Percentiles rank a stretch among this genome's conserved stretches.
phyloP scores from a whole-genome alignment of 2,329 filamentous ascomycete species.

The Thelonectria rubi region DNA sequence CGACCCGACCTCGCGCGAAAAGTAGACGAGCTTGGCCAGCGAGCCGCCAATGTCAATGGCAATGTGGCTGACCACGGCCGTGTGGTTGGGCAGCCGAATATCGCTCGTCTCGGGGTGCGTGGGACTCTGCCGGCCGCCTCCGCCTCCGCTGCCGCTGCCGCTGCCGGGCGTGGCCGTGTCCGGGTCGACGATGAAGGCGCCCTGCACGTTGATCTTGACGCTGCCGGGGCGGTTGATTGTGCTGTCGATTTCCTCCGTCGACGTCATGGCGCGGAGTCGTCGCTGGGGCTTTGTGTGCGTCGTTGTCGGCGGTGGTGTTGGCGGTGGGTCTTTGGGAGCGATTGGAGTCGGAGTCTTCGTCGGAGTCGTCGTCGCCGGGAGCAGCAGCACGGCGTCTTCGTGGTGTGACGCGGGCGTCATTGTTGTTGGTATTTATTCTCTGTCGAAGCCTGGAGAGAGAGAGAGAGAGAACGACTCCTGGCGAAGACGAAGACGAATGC shows the following conservation, averaged over 20 bases:
- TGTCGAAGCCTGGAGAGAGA: conserved; percentile 2
- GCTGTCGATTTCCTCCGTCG: conserved; percentile 66
- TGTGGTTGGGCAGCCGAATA: conserved; percentile 96
- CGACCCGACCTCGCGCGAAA: conserved; percentile 85
- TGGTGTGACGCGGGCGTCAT: conserved; percentile 41
- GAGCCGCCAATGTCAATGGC: conserved; percentile 98
- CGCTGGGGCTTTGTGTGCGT: conserved; percentile 27
- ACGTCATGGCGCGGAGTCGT: conserved; percentile 52
- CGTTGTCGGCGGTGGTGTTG: background rate
- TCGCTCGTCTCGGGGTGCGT: conserved; percentile 80
- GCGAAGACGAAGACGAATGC: background rate
- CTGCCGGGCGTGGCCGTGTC: conserved; percentile 66
- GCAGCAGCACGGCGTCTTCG: conserved; percentile 29
- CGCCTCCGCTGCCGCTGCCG: conserved; percentile 27
- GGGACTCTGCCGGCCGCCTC: no score
- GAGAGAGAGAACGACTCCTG: no score
- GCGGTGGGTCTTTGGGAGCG: conserved; percentile 21
- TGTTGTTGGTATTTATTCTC: conserved; percentile 7
- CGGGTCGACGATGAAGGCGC: conserved; percentile 94
- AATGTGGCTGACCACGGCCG: conserved; percentile 93
- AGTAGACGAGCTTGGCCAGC: conserved; percentile 96
- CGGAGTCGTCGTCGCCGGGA: conserved; percentile 1
- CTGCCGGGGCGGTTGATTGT: conserved; percentile 71
- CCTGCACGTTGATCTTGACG: conserved; percentile 95
- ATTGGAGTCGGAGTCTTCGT: no score